phyloP scores from a whole-genome alignment of 1,284 basidiomycete species.

The Ganoderma lingzhi region DNA sequence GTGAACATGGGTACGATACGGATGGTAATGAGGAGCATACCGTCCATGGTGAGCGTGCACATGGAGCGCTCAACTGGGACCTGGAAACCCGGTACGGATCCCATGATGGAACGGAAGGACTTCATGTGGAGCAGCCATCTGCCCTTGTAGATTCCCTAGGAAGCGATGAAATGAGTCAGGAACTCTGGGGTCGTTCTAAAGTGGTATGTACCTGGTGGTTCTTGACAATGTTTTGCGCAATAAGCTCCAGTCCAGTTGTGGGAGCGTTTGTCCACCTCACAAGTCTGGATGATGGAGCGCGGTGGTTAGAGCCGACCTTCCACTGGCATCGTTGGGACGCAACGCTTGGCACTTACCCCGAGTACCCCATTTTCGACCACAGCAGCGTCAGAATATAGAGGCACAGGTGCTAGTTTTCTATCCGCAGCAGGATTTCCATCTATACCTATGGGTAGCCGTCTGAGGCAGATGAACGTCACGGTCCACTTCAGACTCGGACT shows the following conservation, averaged over 20 bases:
- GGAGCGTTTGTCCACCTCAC: conserved; percentile 85
- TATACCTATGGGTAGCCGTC: not conserved
- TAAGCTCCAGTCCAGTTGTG: conserved; percentile 68
- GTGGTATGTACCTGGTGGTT: conserved; percentile 66
- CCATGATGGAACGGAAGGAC: conserved; percentile 75
- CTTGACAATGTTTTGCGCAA: conserved; percentile 69
- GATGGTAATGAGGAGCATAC: conserved; percentile 22
- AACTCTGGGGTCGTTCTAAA: not conserved
- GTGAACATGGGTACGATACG: not conserved
- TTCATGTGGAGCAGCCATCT: conserved; percentile 75
- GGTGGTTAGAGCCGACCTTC: conserved; percentile 25
- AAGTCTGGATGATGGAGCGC: conserved; percentile 50
- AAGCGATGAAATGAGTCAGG: conserved; percentile 20
- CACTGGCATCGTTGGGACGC: not conserved
- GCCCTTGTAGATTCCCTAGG: conserved; percentile 62
- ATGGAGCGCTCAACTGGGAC: conserved; percentile 70
- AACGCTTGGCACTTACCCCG: conserved; percentile 19
- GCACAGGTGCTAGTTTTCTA: not conserved
- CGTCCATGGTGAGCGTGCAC: conserved; percentile 77
- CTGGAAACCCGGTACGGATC: conserved; percentile 57
- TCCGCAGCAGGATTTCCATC: not conserved
- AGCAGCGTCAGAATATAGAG: not conserved
- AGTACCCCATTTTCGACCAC: conserved; percentile 28
- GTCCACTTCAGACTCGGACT: not conserved
- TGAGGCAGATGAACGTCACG: not conserved